These are phyloP conservation scores for Leucogyrophana mollusca DNA, from an alignment of 768 basidiomycete species.

Conservation along the genomic window DNA sequence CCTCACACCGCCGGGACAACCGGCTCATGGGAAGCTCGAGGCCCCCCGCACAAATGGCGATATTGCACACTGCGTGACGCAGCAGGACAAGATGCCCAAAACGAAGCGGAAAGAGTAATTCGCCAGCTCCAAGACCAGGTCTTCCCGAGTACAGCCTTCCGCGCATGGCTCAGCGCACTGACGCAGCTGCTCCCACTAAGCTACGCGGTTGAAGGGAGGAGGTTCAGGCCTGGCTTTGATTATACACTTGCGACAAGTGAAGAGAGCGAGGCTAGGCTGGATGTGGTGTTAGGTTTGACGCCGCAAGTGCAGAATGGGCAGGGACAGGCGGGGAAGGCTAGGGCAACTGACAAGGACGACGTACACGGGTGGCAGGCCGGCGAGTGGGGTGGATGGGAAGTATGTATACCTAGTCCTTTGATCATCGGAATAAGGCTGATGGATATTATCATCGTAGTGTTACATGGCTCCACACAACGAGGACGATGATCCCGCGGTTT, in stretches of 20 bases:
- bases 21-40: constrained; percentile 67
- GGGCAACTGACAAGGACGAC: constrained; percentile 30
- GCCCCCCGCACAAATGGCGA: constrained; percentile 94
- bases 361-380: constrained; percentile 63
- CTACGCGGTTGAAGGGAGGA: constrained; percentile 74
- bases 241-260: constrained; percentile 93
- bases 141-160: constrained; percentile 79
- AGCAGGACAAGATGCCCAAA: constrained; percentile 3
- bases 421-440: neutral
- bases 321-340: constrained; percentile 27
- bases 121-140: constrained; percentile 67
- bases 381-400: constrained; percentile 95
- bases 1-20: constrained; percentile 62
- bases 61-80: constrained; percentile 68
- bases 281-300: constrained; percentile 85
- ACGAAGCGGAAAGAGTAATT: constrained; percentile 15
- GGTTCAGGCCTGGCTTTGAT: constrained; percentile 91
- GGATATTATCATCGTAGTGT: constrained; percentile 46
- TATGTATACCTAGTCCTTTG: constrained; percentile 28
- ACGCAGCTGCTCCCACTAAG: constrained; percentile 70
- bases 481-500: constrained; percentile 94
- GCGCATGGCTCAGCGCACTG: constrained; percentile 83
- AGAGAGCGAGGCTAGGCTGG: constrained; percentile 76
- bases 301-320: constrained; percentile 46
- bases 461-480: constrained; percentile 95